phyloP scores from a whole-genome alignment of 805 yeast genomes.

The Metschnikowia henanensis region DNA sequence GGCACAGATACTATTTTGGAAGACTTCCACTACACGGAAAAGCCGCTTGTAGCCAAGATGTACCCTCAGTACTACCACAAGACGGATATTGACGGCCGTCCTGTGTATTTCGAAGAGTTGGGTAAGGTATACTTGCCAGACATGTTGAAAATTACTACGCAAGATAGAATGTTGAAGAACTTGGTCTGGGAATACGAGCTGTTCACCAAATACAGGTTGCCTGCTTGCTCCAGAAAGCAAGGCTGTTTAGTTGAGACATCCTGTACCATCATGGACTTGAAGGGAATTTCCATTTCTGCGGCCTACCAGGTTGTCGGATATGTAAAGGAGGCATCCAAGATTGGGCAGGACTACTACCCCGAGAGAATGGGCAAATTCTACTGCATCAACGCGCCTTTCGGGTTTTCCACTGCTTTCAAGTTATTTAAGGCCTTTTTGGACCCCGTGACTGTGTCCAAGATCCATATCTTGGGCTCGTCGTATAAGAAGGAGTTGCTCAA shows the following conservation, averaged over 20 bases:
- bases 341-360: conserved; percentile 97
- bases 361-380: conserved; percentile 99
- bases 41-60: conserved; percentile 80
- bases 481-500: conserved; percentile 82
- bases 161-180: conserved; percentile 94
- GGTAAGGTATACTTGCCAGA: conserved; percentile 88
- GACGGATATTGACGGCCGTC: conserved; percentile 96
- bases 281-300: conserved; percentile 84
- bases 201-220: conserved; percentile 78
- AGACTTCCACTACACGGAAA: conserved; percentile 93
- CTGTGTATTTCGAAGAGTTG: conserved; percentile 90
- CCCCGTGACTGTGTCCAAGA: conserved; percentile 96
- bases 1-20: conserved; percentile 84
- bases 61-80: conserved; percentile 98
- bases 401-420: conserved; percentile 91
- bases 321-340: conserved; percentile 88
- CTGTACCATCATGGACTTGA: conserved; percentile 92
- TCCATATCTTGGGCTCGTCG: conserved; percentile 78
- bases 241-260: conserved; percentile 88
- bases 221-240: conserved; percentile 87
- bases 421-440: conserved; percentile 92
- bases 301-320: conserved; percentile 85
- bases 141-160: conserved; percentile 91
- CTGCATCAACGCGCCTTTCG: conserved; percentile 95
- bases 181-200: conserved; percentile 98